Base-by-base conservation (phyloP, 345 rosid species). In the Acer campestre region DNA sequence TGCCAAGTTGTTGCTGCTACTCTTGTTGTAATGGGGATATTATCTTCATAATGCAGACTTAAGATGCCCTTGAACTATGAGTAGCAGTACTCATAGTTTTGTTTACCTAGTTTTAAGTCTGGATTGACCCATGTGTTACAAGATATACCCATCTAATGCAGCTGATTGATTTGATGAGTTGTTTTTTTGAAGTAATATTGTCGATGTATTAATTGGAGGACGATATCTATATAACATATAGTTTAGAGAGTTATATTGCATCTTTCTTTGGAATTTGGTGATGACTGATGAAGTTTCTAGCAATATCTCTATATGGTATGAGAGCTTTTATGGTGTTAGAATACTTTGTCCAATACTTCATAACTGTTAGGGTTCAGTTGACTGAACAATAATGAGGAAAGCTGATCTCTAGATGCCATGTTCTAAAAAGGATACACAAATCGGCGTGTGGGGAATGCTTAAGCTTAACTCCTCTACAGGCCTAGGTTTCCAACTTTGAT, bases 11-110 rank as follows among this genome's bases (percentile, higher is more conserved):
- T 10, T 46, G 49, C 14, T 46, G 49, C 49, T 46, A 46, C 49
- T 46, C 46, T 29, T 65, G 10, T 65, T 6, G 68, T 65, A 29
- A 62, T 27, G 67, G 29, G 67, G 13, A 25, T 35, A 29, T 31
- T 65, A 16, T 65, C 68, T 65, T 40, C 46, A 31, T 65, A 31
- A 31, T 65, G 68, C 25, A 65, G 4, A 65, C 9, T 65, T 65
- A 14, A 65, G 20, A 35, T 29, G 20, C 44, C 20, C 10, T 29
- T 27, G 16, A 27, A 27, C 67, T 17, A 64, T 64, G 67, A 38
- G 7, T 29, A 27, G 40, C 31, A 9, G 44, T 13, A 64, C 14
- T 10, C 29, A 64, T 13, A 27, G 11, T 65, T 35, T 4, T 35
- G 38, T 35, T 35, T 35, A 35, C 38, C 38, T 5, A 35, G 38